Conservation (phyloP, 495 filamentous ascomycete species). For the Corynascus novoguineensis region DNA sequence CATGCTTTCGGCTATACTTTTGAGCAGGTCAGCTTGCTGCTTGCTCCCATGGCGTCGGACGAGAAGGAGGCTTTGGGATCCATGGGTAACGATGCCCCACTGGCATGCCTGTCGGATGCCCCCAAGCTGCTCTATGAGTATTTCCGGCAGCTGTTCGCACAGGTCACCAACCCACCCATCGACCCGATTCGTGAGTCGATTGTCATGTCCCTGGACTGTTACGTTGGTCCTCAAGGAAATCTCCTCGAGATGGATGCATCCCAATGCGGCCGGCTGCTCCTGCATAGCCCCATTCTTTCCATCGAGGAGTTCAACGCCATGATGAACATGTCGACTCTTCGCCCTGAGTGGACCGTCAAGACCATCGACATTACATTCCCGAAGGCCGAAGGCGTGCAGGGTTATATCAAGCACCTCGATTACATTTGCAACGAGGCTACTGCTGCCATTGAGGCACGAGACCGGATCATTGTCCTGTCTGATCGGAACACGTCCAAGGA, state of each 20-base stretch:
- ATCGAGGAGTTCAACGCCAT: slow-evolving; percentile 89
- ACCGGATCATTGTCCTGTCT: slow-evolving; percentile 85
- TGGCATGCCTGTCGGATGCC: slow-evolving; percentile 85
- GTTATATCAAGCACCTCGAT: slow-evolving; percentile 87
- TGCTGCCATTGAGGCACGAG: slow-evolving; percentile 74
- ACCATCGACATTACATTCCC: slow-evolving; percentile 97
- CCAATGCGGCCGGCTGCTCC: slow-evolving; percentile 80
- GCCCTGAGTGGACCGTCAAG: slow-evolving; percentile 83
- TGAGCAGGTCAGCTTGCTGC: slow-evolving; percentile 89
- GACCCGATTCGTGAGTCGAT: slow-evolving; percentile 98
- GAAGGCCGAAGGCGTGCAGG: slow-evolving; percentile 75
- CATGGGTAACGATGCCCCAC: slow-evolving; percentile 97
- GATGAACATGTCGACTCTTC: slow-evolving; percentile 66
- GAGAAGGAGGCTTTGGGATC: slow-evolving; percentile 99
- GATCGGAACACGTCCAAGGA: slow-evolving; percentile 82
- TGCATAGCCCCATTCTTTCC: slow-evolving; percentile 88
- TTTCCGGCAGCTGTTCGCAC: slow-evolving; percentile 97
- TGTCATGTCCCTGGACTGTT: slow-evolving; percentile 98
- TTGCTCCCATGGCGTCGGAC: slow-evolving; percentile 96
- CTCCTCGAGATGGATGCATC: slow-evolving; percentile 88
- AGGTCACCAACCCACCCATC: slow-evolving; percentile 98
- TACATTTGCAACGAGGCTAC: slow-evolving; percentile 81
- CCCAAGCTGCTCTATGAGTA: slow-evolving; percentile 95
- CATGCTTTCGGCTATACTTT: slow-evolving; percentile 93
- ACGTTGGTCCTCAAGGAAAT: slow-evolving; percentile 96